phyloP scores from a whole-genome alignment of 2,329 filamentous ascomycete species.

The Aspergillus ruber region DNA sequence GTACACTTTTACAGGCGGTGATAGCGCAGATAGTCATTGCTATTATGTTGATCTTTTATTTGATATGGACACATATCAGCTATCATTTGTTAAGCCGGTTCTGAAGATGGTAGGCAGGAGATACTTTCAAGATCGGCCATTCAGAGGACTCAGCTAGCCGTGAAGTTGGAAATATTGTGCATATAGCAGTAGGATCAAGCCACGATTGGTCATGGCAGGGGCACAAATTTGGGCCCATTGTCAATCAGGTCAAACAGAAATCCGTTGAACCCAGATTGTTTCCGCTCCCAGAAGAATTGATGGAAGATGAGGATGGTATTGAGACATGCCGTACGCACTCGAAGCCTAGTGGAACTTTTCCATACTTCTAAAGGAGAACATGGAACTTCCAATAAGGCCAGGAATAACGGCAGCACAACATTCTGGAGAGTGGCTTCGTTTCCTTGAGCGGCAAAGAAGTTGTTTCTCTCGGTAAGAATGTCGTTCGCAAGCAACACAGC shows the following conservation, averaged over 20 bases:
- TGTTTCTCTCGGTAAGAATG: slow-evolving; percentile 5
- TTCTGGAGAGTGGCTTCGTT: slow-evolving; percentile 2
- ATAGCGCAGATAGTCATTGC: not conserved
- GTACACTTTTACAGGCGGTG: not conserved
- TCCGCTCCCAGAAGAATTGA: slow-evolving; percentile 1
- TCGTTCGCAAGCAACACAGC: slow-evolving; percentile 2
- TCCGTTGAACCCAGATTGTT: not conserved
- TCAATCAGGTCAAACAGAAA: slow-evolving; percentile 1
- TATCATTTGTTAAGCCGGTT: not conserved
- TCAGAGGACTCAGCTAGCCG: not conserved
- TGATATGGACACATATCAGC: not conserved
- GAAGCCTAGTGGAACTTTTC: slow-evolving; percentile 2
- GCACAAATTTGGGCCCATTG: slow-evolving; percentile 1
- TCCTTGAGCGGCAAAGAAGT: not conserved
- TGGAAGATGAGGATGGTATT: slow-evolving; percentile 1
- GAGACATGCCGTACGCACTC: slow-evolving; percentile 1
- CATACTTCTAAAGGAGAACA: not conserved
- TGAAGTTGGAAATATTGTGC: not conserved
- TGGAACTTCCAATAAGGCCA: slow-evolving; percentile 3
- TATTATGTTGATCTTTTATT: not conserved
- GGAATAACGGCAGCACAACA: not conserved
- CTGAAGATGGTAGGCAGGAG: too few relatives aligned
- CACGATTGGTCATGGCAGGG: not conserved
- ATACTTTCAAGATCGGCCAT: not conserved
- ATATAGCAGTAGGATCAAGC: not conserved